Base-by-base conservation (phyloP, 2,329 filamentous ascomycete genomes). In the Leptoxyphium fumago region DNA sequence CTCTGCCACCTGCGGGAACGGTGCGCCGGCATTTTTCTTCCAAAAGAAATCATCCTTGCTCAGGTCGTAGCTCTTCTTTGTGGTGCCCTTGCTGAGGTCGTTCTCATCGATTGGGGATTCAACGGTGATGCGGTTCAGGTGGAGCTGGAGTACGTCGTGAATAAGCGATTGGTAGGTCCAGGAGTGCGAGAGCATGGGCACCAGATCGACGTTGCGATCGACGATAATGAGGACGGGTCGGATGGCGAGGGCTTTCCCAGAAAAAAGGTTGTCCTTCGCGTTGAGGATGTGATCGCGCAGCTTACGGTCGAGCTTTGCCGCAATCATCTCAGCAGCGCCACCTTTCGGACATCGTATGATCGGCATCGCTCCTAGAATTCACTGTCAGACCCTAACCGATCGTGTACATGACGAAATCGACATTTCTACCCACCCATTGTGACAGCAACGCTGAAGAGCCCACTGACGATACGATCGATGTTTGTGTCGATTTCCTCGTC, bases 171-270 rank as follows among this genome's bases (percentile, higher is more conserved):
- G 87, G 55, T 94, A 82, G 3, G 78, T 87, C 83, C 83, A 88
- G 1, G 88, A 95, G 64, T 98, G 91, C 11, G 89, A 95, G n/a
- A 98, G 74, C 91, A 98, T 96, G 2, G 91, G 88, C 50, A 94
- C 86, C 43, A 98, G 68, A 62, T 98, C 91, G 39, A 98, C 80
- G 57, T 95, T 96, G 53, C 91, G 81, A 64, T 98, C 91, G 40
- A 96, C 81, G 43, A 98, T 83, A 52, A 98, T 78, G 39, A 98
- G 76, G 0, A 96, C 86, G 1, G 93, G 91, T 41, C 93, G 73
- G 18, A 85, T 84, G 8, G 80, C 76, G 0, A 83, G 80, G 13
- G 72, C 65, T 46, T 64, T 67, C 36, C 68, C 66, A 0, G 87
- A 93, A 63, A 98, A 98, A 4, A 98, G 75, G 58, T 95, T 96